A percentile compares a stretch with the other conserved stretches of the same genome.
Conservation (phyloP, 2,329 filamentous ascomycete genomes). For the Ophiostoma montium region DNA sequence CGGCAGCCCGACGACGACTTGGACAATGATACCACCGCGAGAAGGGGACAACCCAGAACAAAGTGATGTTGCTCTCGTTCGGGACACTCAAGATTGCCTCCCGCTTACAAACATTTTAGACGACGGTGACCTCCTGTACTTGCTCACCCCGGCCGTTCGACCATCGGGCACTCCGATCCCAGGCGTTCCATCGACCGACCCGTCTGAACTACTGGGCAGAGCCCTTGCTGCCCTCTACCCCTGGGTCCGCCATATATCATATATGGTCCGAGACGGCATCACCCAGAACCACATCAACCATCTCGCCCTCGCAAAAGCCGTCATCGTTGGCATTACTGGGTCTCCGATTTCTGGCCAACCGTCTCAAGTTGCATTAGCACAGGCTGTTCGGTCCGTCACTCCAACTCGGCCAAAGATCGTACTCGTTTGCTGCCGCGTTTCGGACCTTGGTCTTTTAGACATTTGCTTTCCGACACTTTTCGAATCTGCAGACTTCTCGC, state of each 20-base stretch:
- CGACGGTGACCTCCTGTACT: slow-evolving; percentile 41
- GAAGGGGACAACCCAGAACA: slow-evolving; percentile 13
- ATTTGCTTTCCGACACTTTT: slow-evolving; percentile 37
- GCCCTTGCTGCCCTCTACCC: slow-evolving; percentile 45
- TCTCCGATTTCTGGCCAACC: slow-evolving; percentile 30
- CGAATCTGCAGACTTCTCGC: slow-evolving; percentile 33
- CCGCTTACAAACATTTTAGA: slow-evolving; percentile 30
- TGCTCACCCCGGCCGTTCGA: slow-evolving; percentile 41
- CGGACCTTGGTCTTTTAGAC: slow-evolving; percentile 25
- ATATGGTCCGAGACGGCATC: slow-evolving; percentile 48
- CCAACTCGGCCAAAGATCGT: slow-evolving; percentile 33
- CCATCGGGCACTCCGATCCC: slow-evolving; percentile 22
- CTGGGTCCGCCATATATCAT: slow-evolving; percentile 57
- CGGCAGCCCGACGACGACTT: slow-evolving; percentile 1
- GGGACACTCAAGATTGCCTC: slow-evolving; percentile 32
- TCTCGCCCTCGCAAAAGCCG: slow-evolving; percentile 41
- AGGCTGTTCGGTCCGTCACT: slow-evolving; percentile 14
- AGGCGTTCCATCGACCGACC: slow-evolving; percentile 31
- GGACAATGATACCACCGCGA: slow-evolving; percentile 12
- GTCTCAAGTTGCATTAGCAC: slow-evolving; percentile 34
- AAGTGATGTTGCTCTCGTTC: slow-evolving; percentile 19
- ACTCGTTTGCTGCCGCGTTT: slow-evolving; percentile 34
- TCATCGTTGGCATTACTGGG: slow-evolving; percentile 47
- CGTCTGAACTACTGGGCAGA: slow-evolving; percentile 57
- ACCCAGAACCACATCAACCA: slow-evolving; percentile 49